Percentiles rank a stretch among this genome's conserved stretches.
These are phyloP conservation scores for Kluyveromyces sp. DNA, from an alignment of 1,139 yeast genomes.

Conservation along the genomic window DNA sequence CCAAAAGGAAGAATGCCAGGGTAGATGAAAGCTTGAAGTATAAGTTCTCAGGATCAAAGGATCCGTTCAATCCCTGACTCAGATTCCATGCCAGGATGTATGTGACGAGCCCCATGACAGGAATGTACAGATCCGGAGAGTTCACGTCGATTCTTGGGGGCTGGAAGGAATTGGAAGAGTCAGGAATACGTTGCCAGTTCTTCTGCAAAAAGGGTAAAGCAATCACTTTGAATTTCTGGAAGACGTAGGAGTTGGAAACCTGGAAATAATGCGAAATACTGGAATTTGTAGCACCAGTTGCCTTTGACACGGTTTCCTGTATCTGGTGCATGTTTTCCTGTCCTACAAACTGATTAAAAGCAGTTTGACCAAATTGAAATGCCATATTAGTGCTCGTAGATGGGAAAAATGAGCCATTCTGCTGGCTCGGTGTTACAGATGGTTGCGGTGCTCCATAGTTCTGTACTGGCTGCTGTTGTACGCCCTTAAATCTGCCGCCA, in stretches of 20 bases:
- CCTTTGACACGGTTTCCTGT: constrained; percentile 28
- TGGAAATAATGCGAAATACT: constrained; percentile 63
- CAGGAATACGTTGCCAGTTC: constrained; percentile 63
- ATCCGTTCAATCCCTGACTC: constrained; percentile 80
- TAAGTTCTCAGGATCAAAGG: constrained; percentile 87
- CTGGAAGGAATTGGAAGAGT: constrained; percentile 31
- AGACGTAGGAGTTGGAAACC: constrained; percentile 82
- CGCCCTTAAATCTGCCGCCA: constrained; percentile 22
- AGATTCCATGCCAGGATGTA: constrained; percentile 81
- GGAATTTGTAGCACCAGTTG: constrained; percentile 23
- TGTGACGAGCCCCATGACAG: constrained; percentile 86
- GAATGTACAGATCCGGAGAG: constrained; percentile 95
- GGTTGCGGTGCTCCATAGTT: constrained; percentile 5
- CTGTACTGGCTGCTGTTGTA: constrained; percentile 13
- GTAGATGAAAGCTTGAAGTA: constrained; percentile 91
- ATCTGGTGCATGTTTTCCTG: constrained; percentile 29
- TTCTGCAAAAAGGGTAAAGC: constrained; percentile 82
- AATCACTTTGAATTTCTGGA: constrained; percentile 63
- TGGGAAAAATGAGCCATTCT: constrained; percentile 36
- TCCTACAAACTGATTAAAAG: constrained; percentile 44
- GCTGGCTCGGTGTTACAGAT: constrained; percentile 9
- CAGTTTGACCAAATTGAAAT: constrained; percentile 79
- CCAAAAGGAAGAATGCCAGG: constrained; percentile 72
- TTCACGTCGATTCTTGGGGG: constrained; percentile 55
- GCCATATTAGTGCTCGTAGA: constrained; percentile 86